These are phyloP conservation scores for Berkeleyomyces rouxiae DNA, from an alignment of 2,329 filamentous ascomycete species.

Conservation along the genomic window DNA sequence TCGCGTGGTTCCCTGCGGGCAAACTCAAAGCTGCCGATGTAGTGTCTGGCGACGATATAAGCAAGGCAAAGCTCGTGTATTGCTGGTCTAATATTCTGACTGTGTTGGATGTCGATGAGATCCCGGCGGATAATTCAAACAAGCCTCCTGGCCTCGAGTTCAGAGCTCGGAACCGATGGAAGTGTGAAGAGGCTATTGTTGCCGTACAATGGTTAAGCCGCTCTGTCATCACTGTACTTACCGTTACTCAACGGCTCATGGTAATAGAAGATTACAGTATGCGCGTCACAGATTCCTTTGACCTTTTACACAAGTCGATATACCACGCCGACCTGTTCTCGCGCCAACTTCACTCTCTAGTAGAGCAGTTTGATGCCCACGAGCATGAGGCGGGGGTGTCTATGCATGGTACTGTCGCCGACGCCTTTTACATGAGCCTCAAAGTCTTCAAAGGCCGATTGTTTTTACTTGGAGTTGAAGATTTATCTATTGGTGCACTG, in stretches of 20 bases:
- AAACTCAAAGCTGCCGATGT: constrained; percentile 65
- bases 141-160: constrained; percentile 68
- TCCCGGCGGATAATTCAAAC: constrained; percentile 50
- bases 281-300: constrained; percentile 86
- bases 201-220: constrained; percentile 93
- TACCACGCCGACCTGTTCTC: constrained; percentile 88
- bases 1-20: constrained; percentile 95
- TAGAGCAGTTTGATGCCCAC: constrained; percentile 57
- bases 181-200: constrained; percentile 86
- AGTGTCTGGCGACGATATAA: constrained; percentile 49
- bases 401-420: constrained; percentile 89
- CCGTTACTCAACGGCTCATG: constrained; percentile 82
- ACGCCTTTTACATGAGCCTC: constrained; percentile 97
- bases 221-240: constrained; percentile 79
- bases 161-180: constrained; percentile 71
- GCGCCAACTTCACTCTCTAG: constrained; percentile 62
- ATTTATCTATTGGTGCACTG: constrained; percentile 74
- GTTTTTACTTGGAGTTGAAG: constrained; percentile 86
- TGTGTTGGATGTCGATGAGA: constrained; percentile 71
- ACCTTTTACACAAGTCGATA: constrained; percentile 79
- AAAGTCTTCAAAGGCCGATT: constrained; percentile 85
- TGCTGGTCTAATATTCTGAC: constrained; percentile 98
- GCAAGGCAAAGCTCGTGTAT: constrained; percentile 79
- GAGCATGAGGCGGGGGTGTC: constrained; percentile 60
- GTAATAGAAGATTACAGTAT: constrained; percentile 81